A percentile compares a stretch with the other conserved stretches of the same genome.
Conservation (phyloP, 2,329 filamentous ascomycete genomes). For the Fusarium phyllophilum region DNA sequence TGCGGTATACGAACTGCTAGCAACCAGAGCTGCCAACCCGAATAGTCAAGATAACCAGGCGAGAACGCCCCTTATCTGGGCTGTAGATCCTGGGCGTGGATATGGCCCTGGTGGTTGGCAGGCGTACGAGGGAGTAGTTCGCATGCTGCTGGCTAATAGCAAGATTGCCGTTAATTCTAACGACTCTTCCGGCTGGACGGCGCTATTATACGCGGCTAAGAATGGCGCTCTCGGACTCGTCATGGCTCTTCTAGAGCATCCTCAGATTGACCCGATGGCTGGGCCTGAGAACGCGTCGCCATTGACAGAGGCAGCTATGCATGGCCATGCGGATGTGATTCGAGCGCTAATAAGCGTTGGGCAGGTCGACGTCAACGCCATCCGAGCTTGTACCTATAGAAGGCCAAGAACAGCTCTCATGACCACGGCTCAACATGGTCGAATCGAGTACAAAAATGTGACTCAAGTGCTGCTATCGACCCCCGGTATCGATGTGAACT, state of each 20-base stretch:
- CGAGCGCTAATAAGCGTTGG: neutral
- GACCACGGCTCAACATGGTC: neutral
- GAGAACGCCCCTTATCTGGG: neutral
- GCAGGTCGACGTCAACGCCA: neutral
- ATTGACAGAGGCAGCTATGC: rapidly evolving
- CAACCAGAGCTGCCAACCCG: neutral
- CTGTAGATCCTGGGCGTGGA: rapidly evolving
- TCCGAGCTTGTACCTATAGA: too few relatives aligned
- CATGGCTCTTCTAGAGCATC: neutral
- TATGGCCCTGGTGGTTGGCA: rapidly evolving
- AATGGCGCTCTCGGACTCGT: neutral
- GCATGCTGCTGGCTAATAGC: neutral
- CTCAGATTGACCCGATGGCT: neutral
- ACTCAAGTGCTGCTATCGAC: neutral
- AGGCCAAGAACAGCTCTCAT: neutral
- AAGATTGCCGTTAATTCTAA: neutral
- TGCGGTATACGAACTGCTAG: neutral
- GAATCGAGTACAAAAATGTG: rapidly evolving
- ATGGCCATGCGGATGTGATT: neutral
- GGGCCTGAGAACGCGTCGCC: rapidly evolving
- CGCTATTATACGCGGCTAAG: neutral
- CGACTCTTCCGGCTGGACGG: rapidly evolving
- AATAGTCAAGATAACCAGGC: rapidly evolving
- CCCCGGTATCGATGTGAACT: neutral
- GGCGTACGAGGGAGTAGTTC: rapidly evolving